A percentile compares a stretch with the other conserved stretches of the same genome.
Conservation (phyloP, 2,329 filamentous ascomycete species). For the Drechslera avenae region DNA sequence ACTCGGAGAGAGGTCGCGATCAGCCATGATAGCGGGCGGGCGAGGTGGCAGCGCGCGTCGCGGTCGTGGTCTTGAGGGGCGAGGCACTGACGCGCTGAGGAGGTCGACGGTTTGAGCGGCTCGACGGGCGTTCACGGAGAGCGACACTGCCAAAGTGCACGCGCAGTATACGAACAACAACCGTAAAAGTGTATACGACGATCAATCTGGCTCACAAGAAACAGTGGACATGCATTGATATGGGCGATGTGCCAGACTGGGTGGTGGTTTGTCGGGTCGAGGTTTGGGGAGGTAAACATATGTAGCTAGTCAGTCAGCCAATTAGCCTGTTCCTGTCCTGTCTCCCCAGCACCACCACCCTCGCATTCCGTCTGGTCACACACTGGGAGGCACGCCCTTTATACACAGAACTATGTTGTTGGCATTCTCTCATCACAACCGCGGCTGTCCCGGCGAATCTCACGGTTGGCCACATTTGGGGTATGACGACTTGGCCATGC, state of each 20-base stretch:
- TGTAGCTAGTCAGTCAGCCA: slow-evolving; percentile 44
- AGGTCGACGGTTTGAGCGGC: slow-evolving; percentile 29
- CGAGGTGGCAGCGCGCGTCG: slow-evolving; percentile 24
- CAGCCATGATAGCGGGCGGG: slow-evolving; percentile 37
- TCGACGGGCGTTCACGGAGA: slow-evolving; percentile 28
- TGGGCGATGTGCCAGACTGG: slow-evolving; percentile 18
- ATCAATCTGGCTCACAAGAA: slow-evolving; percentile 28
- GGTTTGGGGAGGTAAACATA: slow-evolving; percentile 43
- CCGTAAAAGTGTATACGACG: slow-evolving; percentile 17
- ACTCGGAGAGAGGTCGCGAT: slow-evolving; percentile 43
- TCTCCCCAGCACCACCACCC: slow-evolving; percentile 40
- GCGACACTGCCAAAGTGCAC: slow-evolving; percentile 44
- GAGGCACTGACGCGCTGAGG: slow-evolving; percentile 43
- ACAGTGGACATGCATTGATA: slow-evolving; percentile 35
- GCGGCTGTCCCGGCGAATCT: background rate
- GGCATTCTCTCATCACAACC: background rate
- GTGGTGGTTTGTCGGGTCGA: slow-evolving; percentile 35
- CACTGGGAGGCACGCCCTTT: background rate
- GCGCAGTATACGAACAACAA: slow-evolving; percentile 27
- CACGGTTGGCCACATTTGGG: too few species aligned
- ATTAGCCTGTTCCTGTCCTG: slow-evolving; percentile 43
- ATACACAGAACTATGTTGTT: background rate
- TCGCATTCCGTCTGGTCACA: slow-evolving; percentile 29
- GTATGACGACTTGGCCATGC: background rate
- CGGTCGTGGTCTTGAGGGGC: slow-evolving; percentile 28